Conservation (phyloP, 2,329 filamentous ascomycete genomes). For the Cercospora zeina region DNA sequence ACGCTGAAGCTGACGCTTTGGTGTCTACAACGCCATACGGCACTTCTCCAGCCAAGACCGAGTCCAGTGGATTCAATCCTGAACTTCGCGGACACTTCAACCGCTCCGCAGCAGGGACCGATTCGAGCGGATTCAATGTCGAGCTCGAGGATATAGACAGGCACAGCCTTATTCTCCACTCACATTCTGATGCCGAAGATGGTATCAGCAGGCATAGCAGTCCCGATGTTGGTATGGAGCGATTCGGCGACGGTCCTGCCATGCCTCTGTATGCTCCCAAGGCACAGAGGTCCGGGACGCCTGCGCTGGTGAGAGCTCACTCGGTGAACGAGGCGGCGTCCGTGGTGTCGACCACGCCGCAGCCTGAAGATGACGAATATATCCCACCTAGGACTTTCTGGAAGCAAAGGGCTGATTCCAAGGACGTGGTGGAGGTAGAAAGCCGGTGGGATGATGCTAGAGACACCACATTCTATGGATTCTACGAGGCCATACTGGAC, state of each 20-base stretch:
- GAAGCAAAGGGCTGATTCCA: constrained; percentile 18
- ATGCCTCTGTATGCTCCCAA: constrained; percentile 11
- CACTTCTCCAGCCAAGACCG: constrained; percentile 5
- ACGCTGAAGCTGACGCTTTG: neutral
- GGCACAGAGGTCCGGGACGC: constrained; percentile 15
- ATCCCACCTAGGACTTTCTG: constrained; percentile 20
- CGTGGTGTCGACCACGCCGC: neutral
- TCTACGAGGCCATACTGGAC: constrained; percentile 30
- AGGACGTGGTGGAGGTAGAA: neutral
- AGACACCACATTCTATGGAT: constrained; percentile 32
- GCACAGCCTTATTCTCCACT: neutral
- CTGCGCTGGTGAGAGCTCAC: constrained; percentile 13
- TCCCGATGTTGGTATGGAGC: constrained; percentile 15
- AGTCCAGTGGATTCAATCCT: constrained; percentile 13
- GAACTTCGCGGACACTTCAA: neutral
- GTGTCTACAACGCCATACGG: neutral
- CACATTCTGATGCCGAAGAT: neutral
- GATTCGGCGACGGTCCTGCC: neutral
- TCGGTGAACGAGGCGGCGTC: constrained; percentile 3
- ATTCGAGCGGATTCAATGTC: constrained; percentile 9
- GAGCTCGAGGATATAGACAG: neutral
- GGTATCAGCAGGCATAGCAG: constrained; percentile 4
- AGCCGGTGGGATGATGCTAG: constrained; percentile 16
- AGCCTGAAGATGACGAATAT: constrained; percentile 18
- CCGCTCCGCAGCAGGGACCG: neutral